Percentiles rank a stretch among this genome's conserved stretches.
Evolutionary conservation across 495 filamentous ascomycete species (phyloP).

Genomic region (Aspergillus diversus): DNA sequence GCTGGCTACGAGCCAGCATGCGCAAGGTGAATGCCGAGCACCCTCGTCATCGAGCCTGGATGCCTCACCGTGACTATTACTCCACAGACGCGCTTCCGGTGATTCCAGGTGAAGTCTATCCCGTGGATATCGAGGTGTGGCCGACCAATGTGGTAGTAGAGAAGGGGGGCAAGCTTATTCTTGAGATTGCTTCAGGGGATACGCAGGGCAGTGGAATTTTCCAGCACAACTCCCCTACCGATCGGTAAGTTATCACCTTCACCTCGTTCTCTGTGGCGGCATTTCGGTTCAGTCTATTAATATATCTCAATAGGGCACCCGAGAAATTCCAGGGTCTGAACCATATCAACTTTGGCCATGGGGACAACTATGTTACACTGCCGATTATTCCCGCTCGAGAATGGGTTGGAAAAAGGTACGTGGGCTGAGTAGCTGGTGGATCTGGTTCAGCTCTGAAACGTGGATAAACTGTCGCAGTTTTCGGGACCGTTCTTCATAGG

Average conservation of each 20-base stretch:
- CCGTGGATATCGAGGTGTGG: constrained; percentile 69
- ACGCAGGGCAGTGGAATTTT: constrained; percentile 65
- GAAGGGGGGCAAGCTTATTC: constrained; percentile 48
- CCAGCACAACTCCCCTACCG: constrained; percentile 51
- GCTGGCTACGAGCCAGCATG: constrained; percentile 55
- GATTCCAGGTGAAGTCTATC: constrained; percentile 58
- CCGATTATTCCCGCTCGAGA: constrained; percentile 52
- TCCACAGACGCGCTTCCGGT: constrained; percentile 59
- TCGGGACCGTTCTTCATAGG: not conserved
- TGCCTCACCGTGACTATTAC: constrained; percentile 65
- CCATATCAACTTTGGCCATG: constrained; percentile 58
- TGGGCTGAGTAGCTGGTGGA: not conserved
- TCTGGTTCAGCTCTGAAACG: not conserved
- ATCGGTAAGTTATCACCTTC: constrained; percentile 38
- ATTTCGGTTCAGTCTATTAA: not conserved
- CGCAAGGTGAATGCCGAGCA: constrained; percentile 55
- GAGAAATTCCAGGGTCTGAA: constrained; percentile 55
- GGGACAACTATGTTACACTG: constrained; percentile 58
- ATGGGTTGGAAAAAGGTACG: constrained; percentile 4
- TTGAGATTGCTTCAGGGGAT: constrained; percentile 64
- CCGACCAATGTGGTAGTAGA: constrained; percentile 68
- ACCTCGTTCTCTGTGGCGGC: not conserved
- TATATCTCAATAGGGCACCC: constrained; percentile 33
- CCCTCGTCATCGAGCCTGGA: constrained; percentile 50
- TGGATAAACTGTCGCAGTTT: not conserved